A percentile compares a stretch with the other conserved stretches of the same genome.
Conservation (phyloP, 2,329 filamentous ascomycete genomes). For the Colletotrichum abscissum region DNA sequence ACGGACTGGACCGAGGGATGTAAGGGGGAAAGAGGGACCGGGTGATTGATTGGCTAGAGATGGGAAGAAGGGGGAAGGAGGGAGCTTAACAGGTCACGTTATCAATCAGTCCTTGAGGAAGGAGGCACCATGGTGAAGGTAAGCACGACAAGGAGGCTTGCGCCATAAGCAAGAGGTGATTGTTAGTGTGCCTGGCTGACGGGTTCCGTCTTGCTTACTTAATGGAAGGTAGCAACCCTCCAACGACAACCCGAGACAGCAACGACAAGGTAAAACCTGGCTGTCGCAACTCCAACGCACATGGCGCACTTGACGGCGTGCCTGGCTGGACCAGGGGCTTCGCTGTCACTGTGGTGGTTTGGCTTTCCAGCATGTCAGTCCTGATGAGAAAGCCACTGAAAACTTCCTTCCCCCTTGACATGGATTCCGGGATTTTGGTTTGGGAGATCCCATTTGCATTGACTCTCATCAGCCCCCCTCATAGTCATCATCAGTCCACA, state of each 20-base stretch:
- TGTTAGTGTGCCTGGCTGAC: neutral
- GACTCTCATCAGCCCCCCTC: constrained; percentile 13
- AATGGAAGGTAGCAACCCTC: neutral
- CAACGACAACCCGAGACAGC: neutral
- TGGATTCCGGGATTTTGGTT: neutral
- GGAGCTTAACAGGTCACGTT: neutral
- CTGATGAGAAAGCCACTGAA: neutral
- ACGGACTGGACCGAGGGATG: constrained; percentile 7
- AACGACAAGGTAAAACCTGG: constrained; percentile 19
- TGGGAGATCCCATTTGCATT: constrained; percentile 7
- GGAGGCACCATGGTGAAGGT: too few species aligned
- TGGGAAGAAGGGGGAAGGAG: neutral
- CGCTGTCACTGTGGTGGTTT: constrained; percentile 13
- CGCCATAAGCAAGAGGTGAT: neutral
- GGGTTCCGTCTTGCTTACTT: neutral
- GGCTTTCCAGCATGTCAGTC: neutral
- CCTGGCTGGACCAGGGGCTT: constrained; percentile 22
- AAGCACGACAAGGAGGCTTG: neutral
- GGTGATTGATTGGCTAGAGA: neutral
- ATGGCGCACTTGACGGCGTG: constrained; percentile 16
- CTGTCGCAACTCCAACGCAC: constrained; percentile 7
- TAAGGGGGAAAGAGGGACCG: neutral
- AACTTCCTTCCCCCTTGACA: neutral
- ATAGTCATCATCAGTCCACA: constrained; percentile 14
- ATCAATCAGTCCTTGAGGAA: neutral